A percentile compares a stretch with the other conserved stretches of the same genome.
phyloP scores from a whole-genome alignment of 1,284 basidiomycete species.

The Puccinia triticina region DNA sequence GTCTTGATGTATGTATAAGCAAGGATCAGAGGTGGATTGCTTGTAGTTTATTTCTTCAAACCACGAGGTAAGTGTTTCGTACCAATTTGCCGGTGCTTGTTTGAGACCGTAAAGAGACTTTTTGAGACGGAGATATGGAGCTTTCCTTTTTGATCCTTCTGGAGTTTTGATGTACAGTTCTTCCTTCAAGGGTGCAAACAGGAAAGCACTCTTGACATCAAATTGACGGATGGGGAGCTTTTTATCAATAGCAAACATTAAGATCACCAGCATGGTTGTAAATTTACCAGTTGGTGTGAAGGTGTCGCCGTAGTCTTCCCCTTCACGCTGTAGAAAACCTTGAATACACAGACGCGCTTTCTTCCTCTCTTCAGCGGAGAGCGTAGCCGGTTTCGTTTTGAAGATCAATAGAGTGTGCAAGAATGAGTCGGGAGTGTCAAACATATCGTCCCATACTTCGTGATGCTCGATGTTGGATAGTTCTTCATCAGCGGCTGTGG shows the following conservation, averaged over 20 bases:
- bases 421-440: not conserved
- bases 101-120: too few relatives aligned
- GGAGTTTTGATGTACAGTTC: too few relatives aligned
- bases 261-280: slow-evolving; percentile 59
- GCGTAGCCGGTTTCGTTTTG: slow-evolving; percentile 60
- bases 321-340: slow-evolving; percentile 63
- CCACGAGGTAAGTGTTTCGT: too few relatives aligned
- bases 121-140: too few relatives aligned
- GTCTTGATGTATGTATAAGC: too few relatives aligned
- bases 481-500: not conserved
- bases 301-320: slow-evolving; percentile 63
- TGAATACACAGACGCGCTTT: too few relatives aligned
- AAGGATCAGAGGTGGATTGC: too few relatives aligned
- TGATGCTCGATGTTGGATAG: slow-evolving; percentile 5
- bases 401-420: slow-evolving; percentile 62
- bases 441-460: not conserved
- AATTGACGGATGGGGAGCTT: slow-evolving; percentile 62
- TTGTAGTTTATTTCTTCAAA: too few relatives aligned
- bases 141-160: too few relatives aligned
- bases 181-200: slow-evolving; percentile 63
- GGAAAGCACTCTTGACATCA: slow-evolving; percentile 63
- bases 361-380: slow-evolving; percentile 57
- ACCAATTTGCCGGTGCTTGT: too few relatives aligned
- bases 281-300: slow-evolving; percentile 62
- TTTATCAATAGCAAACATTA: slow-evolving; percentile 61